phyloP scores from a whole-genome alignment of 169 alveolate genomes.

The Eimeria acervulina region DNA sequence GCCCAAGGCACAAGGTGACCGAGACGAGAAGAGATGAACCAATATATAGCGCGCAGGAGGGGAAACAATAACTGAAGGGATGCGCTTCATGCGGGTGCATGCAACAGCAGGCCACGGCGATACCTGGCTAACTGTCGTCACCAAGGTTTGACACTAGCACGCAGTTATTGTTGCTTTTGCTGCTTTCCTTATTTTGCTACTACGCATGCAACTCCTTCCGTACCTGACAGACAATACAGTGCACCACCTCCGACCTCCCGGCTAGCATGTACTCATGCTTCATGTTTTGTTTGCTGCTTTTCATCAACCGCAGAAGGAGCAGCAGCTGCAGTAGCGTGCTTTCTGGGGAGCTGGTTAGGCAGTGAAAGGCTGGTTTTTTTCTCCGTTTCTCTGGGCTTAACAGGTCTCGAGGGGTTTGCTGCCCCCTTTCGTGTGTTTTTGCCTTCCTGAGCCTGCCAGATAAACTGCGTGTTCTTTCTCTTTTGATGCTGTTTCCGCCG shows the following conservation, averaged over 20 bases:
- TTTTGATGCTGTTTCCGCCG: not conserved
- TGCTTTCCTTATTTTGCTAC: not conserved
- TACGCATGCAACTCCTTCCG: not conserved
- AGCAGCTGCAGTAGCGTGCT: not conserved
- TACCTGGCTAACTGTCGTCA: not conserved
- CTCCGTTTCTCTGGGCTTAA: not conserved
- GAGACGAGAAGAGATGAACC: not conserved
- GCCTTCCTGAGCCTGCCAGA: not conserved
- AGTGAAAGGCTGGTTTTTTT: not conserved
- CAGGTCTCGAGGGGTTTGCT: not conserved
- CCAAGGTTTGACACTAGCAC: not conserved
- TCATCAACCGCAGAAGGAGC: not conserved
- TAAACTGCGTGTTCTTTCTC: not conserved
- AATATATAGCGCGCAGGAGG: not conserved
- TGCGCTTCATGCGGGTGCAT: not conserved
- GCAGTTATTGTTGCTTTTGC: not conserved
- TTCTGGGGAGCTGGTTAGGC: not conserved
- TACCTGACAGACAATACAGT: not conserved
- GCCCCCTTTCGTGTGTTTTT: not conserved
- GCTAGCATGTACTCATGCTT: not conserved
- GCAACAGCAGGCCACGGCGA: not conserved
- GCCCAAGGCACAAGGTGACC: not conserved
- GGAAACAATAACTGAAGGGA: not conserved
- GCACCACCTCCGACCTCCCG: not conserved
- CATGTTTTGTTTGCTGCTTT: not conserved